phyloP scores from a whole-genome alignment of 2,329 filamentous ascomycete species.

The Colletotrichum australisinense region DNA sequence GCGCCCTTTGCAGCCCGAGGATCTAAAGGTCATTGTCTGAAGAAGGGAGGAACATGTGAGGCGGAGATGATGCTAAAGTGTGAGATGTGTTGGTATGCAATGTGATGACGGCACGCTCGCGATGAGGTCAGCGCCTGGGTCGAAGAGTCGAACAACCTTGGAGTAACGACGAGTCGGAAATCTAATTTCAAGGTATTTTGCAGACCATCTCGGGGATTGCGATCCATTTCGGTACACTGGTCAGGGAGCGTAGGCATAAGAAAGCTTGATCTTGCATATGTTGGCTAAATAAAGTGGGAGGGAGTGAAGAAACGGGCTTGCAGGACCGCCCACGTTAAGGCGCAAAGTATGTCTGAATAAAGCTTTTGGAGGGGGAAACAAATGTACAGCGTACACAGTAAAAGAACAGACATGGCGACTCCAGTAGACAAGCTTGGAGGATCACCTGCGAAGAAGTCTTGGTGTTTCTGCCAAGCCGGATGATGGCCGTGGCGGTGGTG shows the following conservation, averaged over 20 bases:
- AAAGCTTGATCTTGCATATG: constrained; percentile 19
- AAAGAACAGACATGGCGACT: neutral
- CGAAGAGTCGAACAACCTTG: neutral
- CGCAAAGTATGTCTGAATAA: neutral
- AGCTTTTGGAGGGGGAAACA: neutral
- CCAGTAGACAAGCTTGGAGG: neutral
- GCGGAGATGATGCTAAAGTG: neutral
- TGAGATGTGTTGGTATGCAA: neutral
- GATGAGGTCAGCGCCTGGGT: neutral
- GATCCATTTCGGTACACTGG: neutral
- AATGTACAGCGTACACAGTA: neutral
- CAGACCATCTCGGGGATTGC: neutral
- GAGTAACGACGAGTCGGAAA: neutral
- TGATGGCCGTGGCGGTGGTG: neutral
- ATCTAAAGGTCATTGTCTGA: neutral
- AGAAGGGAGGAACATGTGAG: neutral
- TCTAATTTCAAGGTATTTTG: neutral
- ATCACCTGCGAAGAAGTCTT: neutral
- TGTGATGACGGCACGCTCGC: neutral
- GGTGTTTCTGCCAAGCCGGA: constrained; percentile 30
- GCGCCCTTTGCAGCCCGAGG: neutral
- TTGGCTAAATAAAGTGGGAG: neutral
- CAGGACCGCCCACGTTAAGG: neutral
- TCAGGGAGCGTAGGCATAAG: neutral
- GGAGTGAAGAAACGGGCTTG: neutral